A percentile compares a stretch with the other conserved stretches of the same genome.
Conservation (phyloP, 2,329 filamentous ascomycete species). For the Colletotrichum incanum region DNA sequence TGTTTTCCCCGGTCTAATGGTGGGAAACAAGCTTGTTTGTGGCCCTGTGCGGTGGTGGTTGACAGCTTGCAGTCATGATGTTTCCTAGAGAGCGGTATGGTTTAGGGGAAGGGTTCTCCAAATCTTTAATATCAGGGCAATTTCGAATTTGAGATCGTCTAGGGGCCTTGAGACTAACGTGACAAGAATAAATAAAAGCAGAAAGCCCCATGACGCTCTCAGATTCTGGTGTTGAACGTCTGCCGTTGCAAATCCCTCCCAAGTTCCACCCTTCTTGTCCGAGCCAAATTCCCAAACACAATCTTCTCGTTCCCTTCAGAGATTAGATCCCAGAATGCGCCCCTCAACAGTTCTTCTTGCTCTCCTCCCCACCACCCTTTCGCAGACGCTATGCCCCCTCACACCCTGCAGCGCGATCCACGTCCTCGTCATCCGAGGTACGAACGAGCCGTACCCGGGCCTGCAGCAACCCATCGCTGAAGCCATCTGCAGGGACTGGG, state of each 20-base stretch:
- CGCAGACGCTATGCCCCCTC: constrained; percentile 19
- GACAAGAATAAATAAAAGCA: no score
- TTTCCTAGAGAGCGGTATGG: not conserved
- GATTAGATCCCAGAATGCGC: constrained; percentile 1
- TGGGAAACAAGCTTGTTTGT: constrained; percentile 16
- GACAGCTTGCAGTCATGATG: no score
- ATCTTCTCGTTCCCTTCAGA: not conserved
- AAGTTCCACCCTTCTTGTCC: no score
- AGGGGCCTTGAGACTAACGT: no score
- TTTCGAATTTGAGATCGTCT: not conserved
- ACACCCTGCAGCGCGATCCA: constrained; percentile 22
- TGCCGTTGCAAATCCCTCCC: no score
- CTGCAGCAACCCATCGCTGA: constrained; percentile 31
- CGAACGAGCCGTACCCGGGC: constrained; percentile 26
- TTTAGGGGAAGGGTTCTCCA: no score
- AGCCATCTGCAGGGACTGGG: constrained; percentile 21
- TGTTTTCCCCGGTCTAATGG: not conserved
- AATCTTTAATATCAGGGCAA: not conserved
- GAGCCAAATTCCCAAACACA: not conserved
- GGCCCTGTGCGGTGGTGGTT: not conserved
- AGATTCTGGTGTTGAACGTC: no score
- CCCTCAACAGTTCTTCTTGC: not conserved
- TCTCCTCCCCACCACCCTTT: constrained; percentile 2
- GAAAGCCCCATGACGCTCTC: not conserved
- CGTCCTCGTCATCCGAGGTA: constrained; percentile 24